Base-by-base conservation (phyloP, 2,329 filamentous ascomycete species). In the Ciborinia camelliae region DNA sequence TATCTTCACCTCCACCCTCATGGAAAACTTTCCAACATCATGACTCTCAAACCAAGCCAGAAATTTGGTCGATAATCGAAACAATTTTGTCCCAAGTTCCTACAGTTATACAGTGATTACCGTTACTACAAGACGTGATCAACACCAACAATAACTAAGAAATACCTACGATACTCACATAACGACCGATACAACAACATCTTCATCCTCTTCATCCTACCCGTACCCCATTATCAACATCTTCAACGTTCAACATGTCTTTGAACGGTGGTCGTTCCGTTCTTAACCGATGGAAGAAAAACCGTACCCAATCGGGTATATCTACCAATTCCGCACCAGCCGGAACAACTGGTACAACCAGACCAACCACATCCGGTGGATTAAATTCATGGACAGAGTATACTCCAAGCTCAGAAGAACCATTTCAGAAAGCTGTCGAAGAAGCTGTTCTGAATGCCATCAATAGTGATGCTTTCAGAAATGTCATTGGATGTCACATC, bases 201-300 rank as follows among this genome's bases (percentile, higher is more conserved):
- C n/a, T n/a, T n/a, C n/a, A n/a, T n/a, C n/a, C 28, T 23, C 54
- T 47, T 30, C 58, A 14, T 10, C 32, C 7, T n/a, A n/a, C n/a
- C n/a, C n/a, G n/a, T n/a, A 28, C 32, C 10, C 23, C 45, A n/a
- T 23, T 9, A 20, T 10, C 9, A 47, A 35, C 30, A 47, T 41
- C 55, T 47, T 26, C 41, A 35, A 18, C 43, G 45, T n/a, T 30
- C 58, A 52, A 48, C 2, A 68, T 68, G 66, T 68, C 66, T 23
- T 55, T 66, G 62, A 66, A 52, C 58, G 65, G 66, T 23, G 26
- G 55, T 59, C 55, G 55, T 61, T 62, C 53, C 65, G 48, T 62
- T 37, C 55, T 69, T 26, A 67, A 69, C 45, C 66, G 68, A 41
- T 70, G 68, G 68, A 70, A 67, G 48, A 68, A 68, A 41, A 69